phyloP scores from a whole-genome alignment of 2,329 filamentous ascomycete species.

The Colletotrichum horii region DNA sequence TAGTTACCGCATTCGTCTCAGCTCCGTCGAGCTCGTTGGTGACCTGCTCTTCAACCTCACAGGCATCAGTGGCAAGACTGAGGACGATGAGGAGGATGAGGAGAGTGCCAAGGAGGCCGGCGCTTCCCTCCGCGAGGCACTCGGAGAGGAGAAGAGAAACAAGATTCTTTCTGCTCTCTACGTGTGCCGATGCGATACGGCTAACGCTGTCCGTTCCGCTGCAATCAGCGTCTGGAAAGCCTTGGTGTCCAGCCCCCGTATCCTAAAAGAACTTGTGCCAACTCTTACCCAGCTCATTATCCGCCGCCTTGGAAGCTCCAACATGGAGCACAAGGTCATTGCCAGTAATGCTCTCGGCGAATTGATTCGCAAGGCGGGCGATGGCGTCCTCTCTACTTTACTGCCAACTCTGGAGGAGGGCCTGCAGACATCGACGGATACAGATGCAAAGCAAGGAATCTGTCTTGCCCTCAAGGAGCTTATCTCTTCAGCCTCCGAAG shows the following conservation, averaged over 20 bases:
- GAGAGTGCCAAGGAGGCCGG: conserved; percentile 83
- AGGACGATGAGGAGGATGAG: conserved; percentile 79
- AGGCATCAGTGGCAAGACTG: conserved; percentile 82
- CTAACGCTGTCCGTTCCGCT: conserved; percentile 85
- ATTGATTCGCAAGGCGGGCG: conserved; percentile 94
- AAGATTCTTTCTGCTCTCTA: conserved; percentile 97
- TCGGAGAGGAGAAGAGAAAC: conserved; percentile 95
- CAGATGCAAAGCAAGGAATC: conserved; percentile 94
- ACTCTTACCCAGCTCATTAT: conserved; percentile 96
- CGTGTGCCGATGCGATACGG: conserved; percentile 96
- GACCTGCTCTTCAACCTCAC: conserved; percentile 98
- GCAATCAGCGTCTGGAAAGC: conserved; percentile 97
- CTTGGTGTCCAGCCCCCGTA: conserved; percentile 87
- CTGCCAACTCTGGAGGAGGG: conserved; percentile 93
- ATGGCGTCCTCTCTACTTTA: conserved; percentile 86
- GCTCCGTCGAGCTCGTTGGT: conserved; percentile 95
- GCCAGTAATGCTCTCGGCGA: conserved; percentile 96
- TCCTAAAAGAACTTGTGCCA: conserved; percentile 92
- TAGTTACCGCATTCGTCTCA: conserved; percentile 96
- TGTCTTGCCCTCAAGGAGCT: conserved; percentile 95
- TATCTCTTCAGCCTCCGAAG: conserved; percentile 85
- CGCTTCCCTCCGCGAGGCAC: conserved; percentile 89
- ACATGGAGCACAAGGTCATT: conserved; percentile 99
- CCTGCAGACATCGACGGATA: conserved; percentile 84
- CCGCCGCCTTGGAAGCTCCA: conserved; percentile 88